phyloP scores from a whole-genome alignment of 2,329 filamentous ascomycete genomes.

The Reticulascus tulasneorum region DNA sequence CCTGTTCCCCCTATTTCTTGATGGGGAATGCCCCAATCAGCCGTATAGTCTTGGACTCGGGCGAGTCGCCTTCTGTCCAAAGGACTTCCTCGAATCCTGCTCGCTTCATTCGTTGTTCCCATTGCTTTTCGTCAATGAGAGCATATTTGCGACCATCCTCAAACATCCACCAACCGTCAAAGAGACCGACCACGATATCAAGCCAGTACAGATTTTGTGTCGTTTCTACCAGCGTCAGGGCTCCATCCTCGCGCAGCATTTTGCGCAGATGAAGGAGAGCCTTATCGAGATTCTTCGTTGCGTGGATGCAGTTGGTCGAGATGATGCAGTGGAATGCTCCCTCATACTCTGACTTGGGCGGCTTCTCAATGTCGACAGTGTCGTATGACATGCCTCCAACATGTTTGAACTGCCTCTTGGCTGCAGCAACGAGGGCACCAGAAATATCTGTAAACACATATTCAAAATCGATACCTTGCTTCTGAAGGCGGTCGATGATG shows the following conservation, averaged over 20 bases:
- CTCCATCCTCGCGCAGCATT: conserved; percentile 24
- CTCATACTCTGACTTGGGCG: conserved; percentile 9
- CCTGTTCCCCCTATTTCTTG: conserved; percentile 3
- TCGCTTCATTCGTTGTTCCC: conserved; percentile 16
- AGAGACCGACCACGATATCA: conserved; percentile 26
- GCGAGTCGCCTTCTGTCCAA: conserved; percentile 19
- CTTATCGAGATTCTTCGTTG: conserved; percentile 1
- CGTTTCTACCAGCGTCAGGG: conserved; percentile 25
- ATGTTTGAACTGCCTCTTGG: conserved; percentile 19
- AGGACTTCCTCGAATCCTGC: conserved; percentile 20
- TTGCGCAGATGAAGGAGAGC: conserved; percentile 12
- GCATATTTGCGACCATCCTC: conserved; percentile 22
- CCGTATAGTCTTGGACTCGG: conserved; percentile 19
- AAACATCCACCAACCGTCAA: conserved; percentile 32
- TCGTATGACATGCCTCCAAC: conserved; percentile 19
- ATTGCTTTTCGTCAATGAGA: conserved; percentile 14
- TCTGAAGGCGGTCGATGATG: conserved; percentile 22
- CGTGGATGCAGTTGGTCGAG: conserved; percentile 31
- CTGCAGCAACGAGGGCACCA: conserved; percentile 22
- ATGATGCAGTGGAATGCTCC: conserved; percentile 26
- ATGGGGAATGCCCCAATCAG: conserved; percentile 20
- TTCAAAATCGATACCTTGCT: conserved; percentile 19
- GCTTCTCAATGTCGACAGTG: conserved; percentile 25
- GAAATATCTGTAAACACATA: conserved; percentile 43
- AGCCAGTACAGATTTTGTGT: conserved; percentile 22